phyloP scores from a whole-genome alignment of 495 filamentous ascomycete species.

The Trichoderma virens region DNA sequence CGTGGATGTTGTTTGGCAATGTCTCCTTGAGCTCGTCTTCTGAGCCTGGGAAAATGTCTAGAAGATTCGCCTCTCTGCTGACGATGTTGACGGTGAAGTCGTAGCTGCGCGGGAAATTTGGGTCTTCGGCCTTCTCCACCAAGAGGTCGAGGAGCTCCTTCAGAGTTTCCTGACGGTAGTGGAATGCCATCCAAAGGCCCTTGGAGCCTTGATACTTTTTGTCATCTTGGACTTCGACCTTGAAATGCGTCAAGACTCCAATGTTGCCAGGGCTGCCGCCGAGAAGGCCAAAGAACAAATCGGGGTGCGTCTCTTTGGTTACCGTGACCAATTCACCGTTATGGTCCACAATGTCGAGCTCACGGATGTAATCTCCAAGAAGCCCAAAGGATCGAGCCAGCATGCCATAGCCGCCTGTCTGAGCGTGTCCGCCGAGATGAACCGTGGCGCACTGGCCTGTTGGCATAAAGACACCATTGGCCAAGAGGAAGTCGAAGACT shows the following conservation, averaged over 20 bases:
- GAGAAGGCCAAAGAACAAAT: slow-evolving; percentile 34
- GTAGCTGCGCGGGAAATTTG: slow-evolving; percentile 12
- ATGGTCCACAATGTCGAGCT: slow-evolving; percentile 32
- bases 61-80: neutral
- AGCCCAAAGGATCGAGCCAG: slow-evolving; percentile 34
- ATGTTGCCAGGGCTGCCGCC: slow-evolving; percentile 39
- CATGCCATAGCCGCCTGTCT: slow-evolving; percentile 36
- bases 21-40: neutral
- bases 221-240: slow-evolving; percentile 31
- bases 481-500: slow-evolving; percentile 13
- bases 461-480: slow-evolving; percentile 32
- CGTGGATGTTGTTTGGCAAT: neutral
- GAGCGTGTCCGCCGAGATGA: slow-evolving; percentile 34
- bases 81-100: neutral
- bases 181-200: slow-evolving; percentile 27
- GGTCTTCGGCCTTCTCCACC: slow-evolving; percentile 33
- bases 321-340: slow-evolving; percentile 29
- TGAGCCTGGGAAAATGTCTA: neutral
- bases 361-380: slow-evolving; percentile 32
- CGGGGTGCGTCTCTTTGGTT: slow-evolving; percentile 26
- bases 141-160: slow-evolving; percentile 27
- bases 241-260: slow-evolving; percentile 35
- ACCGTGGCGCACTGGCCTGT: slow-evolving; percentile 36
- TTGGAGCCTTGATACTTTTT: slow-evolving; percentile 27
- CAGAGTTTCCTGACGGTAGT: slow-evolving; percentile 24